phyloP scores from a whole-genome alignment of 345 rosid species.

The Isatis tinctoria region DNA sequence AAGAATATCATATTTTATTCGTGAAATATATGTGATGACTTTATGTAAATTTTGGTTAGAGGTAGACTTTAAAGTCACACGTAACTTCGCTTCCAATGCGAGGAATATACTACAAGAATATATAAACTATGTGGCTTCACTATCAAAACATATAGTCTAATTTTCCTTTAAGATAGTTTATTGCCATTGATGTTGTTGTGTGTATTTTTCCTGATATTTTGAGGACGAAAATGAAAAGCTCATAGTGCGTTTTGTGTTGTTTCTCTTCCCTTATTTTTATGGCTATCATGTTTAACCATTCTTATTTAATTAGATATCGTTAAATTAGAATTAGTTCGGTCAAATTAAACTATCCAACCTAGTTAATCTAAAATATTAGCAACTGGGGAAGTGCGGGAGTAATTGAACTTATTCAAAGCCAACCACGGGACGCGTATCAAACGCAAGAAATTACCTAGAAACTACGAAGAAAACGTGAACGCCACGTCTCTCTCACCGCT shows the following conservation, averaged over 20 bases:
- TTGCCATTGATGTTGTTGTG: too few species aligned
- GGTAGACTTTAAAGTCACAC: neutral
- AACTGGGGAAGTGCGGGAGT: conserved; percentile 18
- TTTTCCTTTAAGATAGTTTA: too few species aligned
- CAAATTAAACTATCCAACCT: neutral
- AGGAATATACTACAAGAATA: neutral
- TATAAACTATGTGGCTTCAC: neutral
- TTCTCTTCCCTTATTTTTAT: neutral
- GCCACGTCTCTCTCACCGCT: conserved; percentile 5
- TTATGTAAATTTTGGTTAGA: neutral
- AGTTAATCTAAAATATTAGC: neutral
- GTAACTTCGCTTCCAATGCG: neutral
- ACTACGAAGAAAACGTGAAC: conserved; percentile 22
- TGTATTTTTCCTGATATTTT: too few species aligned
- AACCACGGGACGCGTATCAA: conserved; percentile 2
- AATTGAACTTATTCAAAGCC: conserved; percentile 5
- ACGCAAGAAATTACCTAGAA: neutral
- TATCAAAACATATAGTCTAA: too few species aligned
- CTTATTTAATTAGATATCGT: neutral
- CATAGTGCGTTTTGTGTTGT: neutral
- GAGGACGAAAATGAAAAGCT: neutral
- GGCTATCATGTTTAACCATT: neutral
- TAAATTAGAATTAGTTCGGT: neutral
- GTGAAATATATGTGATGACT: neutral
- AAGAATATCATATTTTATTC: too few species aligned